Base-by-base conservation (phyloP, 352 stramenopile species). In the Stephanocyclus meneghinianus region DNA sequence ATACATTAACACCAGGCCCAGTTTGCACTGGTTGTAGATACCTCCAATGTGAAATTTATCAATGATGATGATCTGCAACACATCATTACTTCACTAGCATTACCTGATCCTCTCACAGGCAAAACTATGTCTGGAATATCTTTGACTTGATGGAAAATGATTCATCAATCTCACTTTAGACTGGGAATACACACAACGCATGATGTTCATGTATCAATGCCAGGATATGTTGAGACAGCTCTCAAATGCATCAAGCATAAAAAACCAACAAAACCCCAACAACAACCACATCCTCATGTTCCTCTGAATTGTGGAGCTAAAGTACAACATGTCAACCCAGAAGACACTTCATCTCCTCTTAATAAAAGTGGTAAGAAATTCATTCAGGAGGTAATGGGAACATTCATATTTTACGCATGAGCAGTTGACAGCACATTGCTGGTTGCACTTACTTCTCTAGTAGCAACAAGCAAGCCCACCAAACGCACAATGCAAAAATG, bases 91-190 rank as follows among this genome's bases (percentile, higher is more conserved):
- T 26, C 1, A 26, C 21, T 26, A 26, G 21, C 21, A 26, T 26
- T 26, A 26, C 21, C 21, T 26, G 21, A 26, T 26, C 21, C 21
- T 26, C 21, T 26, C 21, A 26, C 21, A 26, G 21, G 1, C 21
- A 26, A 26, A 26, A 26, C 21, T 26, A 26, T 26, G 21, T 26
- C 21, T 26, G 21, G 21, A 26, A 26, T 26, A 26, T 55, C 45
- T 53, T 32, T 3, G 76, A 89, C 45, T 78, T 37, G 51, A 71
- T 53, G 1, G 63, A 1, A 42, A 47, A 64, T 16, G 6, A 3
- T 86, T 80, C 51, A 60, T 37, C 55, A 71, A 78, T 11, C 37
- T 88, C n/a, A 74, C 16, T 1, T 30, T 88, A 29, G 47, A 78
- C n/a, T 85, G 77, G 76, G 53, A 88, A 26, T 26, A 47, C 84